Evolutionary conservation across 345 rosid species (phyloP), one percentile per base, ranked within the genome.

Genomic region (Populus tremula): DNA sequence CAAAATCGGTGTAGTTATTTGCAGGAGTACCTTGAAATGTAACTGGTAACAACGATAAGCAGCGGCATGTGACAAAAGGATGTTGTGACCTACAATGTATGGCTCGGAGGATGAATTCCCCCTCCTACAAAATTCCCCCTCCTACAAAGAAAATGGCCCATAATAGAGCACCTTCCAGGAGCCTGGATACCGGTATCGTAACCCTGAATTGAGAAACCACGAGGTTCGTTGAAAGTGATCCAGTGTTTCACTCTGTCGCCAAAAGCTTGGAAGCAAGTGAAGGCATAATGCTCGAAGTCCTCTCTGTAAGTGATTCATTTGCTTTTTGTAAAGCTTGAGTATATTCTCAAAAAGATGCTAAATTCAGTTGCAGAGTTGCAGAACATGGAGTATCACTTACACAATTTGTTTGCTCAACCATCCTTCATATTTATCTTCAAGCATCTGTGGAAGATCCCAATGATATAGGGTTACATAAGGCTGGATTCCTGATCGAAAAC

Each of bases 161-260:
- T 84, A 85, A 93, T 88, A 21, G 98, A 95, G 81, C 98, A 93
- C 80, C 99, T 89, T 53, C 98, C 98, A 3, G 98, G 99, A 71
- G 99, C 99, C 82, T 95, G 99, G 70, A 95, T 70, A 47, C 99
- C 99, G 0, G 90, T 85, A 78, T 95, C 98, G 81, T 93, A 95
- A 47, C 98, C 97, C 76, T 95, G 98, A 77, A 95, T 86, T 5
- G 99, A 74, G 76, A 91, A 77, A 76, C 92, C 93, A 56, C 81
- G 98, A 35, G 99, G 99, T 77, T 95, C 98, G 69, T 95, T 95
- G 92, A 93, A 90, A 78, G 97, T 95, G 83, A 91, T 86, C 98
- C 98, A 95, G 68, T 93, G 82, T 79, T 93, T 93, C 75, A 92
- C 98, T 82, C 94, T 87, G 74, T 95, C 96, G 80, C 98, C 94